These are phyloP conservation scores for Dioszegia aurantiaca DNA, from an alignment of 768 basidiomycete genomes.

Conservation along the genomic window DNA sequence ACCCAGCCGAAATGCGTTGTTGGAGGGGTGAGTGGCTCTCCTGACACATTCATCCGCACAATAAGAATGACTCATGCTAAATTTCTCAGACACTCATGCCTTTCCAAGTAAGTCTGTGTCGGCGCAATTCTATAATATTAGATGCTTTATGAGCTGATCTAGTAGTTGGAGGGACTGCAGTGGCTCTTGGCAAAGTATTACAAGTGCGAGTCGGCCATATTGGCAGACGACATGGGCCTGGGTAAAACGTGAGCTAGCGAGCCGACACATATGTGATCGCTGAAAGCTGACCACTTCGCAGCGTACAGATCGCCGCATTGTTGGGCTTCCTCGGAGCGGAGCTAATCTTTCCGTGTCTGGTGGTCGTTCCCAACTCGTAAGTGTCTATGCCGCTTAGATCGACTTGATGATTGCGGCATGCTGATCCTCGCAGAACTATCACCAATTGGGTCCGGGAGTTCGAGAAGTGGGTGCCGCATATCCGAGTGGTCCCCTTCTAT, in stretches of 20 bases:
- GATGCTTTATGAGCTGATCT: conserved; percentile 8
- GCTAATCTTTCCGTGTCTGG: conserved; percentile 71
- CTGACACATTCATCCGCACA: no score
- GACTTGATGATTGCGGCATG: not conserved
- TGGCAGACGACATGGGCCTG: conserved; percentile 95
- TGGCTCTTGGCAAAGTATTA: conserved; percentile 52
- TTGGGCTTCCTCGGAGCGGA: conserved; percentile 65
- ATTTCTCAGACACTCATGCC: conserved; percentile 62
- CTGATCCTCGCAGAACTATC: conserved; percentile 59
- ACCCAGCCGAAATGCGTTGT: conserved; percentile 62
- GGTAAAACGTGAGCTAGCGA: conserved; percentile 50
- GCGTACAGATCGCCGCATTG: conserved; percentile 84
- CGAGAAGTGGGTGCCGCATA: conserved; percentile 64
- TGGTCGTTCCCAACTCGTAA: conserved; percentile 90
- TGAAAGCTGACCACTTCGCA: conserved; percentile 56
- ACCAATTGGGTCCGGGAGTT: conserved; percentile 93
- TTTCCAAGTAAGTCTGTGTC: conserved; percentile 74
- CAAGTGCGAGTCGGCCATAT: conserved; percentile 51
- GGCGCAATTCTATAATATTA: no score
- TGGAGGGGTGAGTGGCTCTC: conserved; percentile 53
- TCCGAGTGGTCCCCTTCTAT: conserved; percentile 64
- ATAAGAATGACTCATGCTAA: not conserved
- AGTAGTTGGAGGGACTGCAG: conserved; percentile 52
- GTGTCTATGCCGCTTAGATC: conserved; percentile 16
- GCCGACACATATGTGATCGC: not conserved